phyloP scores from a whole-genome alignment of 1,284 basidiomycete species.

The Somion occarium region DNA sequence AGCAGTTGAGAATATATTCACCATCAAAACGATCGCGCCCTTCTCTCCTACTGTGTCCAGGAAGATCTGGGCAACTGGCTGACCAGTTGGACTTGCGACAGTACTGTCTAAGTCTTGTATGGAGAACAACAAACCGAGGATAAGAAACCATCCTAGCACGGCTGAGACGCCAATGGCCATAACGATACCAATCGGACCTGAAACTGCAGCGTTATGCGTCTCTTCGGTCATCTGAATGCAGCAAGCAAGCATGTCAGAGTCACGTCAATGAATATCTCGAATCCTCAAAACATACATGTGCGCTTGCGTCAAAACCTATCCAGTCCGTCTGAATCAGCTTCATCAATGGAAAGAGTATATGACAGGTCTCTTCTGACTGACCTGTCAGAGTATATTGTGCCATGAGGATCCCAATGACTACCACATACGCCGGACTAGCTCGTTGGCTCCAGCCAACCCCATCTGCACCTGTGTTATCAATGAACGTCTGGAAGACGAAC shows the following conservation, averaged over 20 bases:
- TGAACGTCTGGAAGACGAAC: slow-evolving; percentile 67
- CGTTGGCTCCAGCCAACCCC: slow-evolving; percentile 64
- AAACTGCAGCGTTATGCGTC: slow-evolving; percentile 68
- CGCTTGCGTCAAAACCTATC: slow-evolving; percentile 69
- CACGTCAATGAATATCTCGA: neutral
- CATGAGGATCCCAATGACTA: slow-evolving; percentile 65
- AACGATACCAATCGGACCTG: slow-evolving; percentile 60
- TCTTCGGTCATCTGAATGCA: slow-evolving; percentile 67
- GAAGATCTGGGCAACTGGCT: slow-evolving; percentile 75
- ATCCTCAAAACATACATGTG: slow-evolving; percentile 43
- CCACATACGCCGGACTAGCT: slow-evolving; percentile 67
- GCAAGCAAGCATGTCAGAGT: no score
- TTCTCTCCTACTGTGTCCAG: slow-evolving; percentile 68
- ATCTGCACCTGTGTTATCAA: slow-evolving; percentile 60
- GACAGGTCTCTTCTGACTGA: slow-evolving; percentile 20
- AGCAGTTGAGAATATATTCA: slow-evolving; percentile 19
- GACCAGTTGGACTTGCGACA: slow-evolving; percentile 46
- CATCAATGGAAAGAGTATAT: neutral
- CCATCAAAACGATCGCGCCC: slow-evolving; percentile 70
- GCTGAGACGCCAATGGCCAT: slow-evolving; percentile 77
- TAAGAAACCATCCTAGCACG: slow-evolving; percentile 66
- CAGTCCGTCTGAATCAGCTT: neutral
- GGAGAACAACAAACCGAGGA: slow-evolving; percentile 68
- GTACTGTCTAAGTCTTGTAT: slow-evolving; percentile 66
- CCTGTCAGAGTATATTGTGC: slow-evolving; percentile 69